Base-by-base conservation (phyloP, 2,329 filamentous ascomycete genomes). In the Catunica adiposa region DNA sequence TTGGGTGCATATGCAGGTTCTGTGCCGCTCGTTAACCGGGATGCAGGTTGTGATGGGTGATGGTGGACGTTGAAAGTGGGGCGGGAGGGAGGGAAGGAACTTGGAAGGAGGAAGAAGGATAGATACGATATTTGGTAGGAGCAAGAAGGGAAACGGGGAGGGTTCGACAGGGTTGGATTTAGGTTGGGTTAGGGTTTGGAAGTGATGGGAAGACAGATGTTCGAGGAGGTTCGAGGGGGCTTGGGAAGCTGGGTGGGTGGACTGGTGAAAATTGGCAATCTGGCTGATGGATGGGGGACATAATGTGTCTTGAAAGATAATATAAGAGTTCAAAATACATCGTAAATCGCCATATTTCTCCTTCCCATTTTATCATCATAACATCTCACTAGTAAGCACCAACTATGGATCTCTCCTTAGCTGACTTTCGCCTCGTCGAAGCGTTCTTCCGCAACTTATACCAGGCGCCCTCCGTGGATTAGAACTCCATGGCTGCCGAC, bases 401-500 rank as follows among this genome's bases (percentile, higher is more conserved):
- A 23, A 14, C n/a, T n/a, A 48, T 56, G 47, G 2, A 15, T 25
- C 25, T 51, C 11, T 31, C 46, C 9, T 17, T 53, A 15, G 25
- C 51, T 15, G 50, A 53, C 23, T 7, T 8, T 14, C 14, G 31
- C 25, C n/a, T 9, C 29, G 1, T 53, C 14, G 37, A 44, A 64
- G 66, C 29, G 11, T 63, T 71, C 40, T 71, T 72, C 58, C 65
- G 70, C 61, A 68, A 70, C 61, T 69, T 71, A 66, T 67, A 62
- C 3, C 61, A 66, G 46, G 69, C 68, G 59, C 68, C 67, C 5
- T 66, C 70, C 6, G 66, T 71, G 26, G 63, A 74, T 62, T 74
- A 68, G 64, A 63, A 67, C 15, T 60, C 63, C 1, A 66, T 74
- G 42, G 71, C 70, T 3, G 7, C 44, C 1, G 60, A 63, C 11